Evolutionary conservation across 768 basidiomycete genomes (phyloP).

Genomic region (Lentinula edodes): DNA sequence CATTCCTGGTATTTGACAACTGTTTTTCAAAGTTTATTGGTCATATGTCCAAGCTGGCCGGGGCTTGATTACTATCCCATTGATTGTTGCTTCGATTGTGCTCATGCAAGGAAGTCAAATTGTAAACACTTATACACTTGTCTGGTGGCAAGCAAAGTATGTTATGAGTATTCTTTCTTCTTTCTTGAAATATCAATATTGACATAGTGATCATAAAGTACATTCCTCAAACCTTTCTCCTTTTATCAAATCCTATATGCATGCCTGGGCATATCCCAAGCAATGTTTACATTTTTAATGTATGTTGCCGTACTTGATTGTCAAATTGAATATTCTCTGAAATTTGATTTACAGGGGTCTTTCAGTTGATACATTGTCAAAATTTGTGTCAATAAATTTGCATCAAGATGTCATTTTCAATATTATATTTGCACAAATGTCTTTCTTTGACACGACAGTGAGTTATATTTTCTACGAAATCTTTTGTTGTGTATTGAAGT

Average conservation of each 20-base stretch:
- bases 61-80: slow-evolving; percentile 42
- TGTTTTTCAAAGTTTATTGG: slow-evolving; percentile 40
- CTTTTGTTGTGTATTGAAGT: not conserved
- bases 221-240: slow-evolving; percentile 41
- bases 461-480: not conserved
- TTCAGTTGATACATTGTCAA: slow-evolving; percentile 52
- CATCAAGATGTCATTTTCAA: slow-evolving; percentile 53
- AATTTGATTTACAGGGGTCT: slow-evolving; percentile 31
- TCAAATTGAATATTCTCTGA: not conserved
- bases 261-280: slow-evolving; percentile 51
- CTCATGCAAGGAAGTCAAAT: slow-evolving; percentile 61
- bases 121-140: slow-evolving; percentile 59
- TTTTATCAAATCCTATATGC: slow-evolving; percentile 67
- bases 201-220: slow-evolving; percentile 21
- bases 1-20: not conserved
- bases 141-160: slow-evolving; percentile 68
- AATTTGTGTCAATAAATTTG: slow-evolving; percentile 55
- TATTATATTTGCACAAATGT: slow-evolving; percentile 68
- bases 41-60: slow-evolving; percentile 54
- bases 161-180: slow-evolving; percentile 11
- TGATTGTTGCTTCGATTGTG: slow-evolving; percentile 41
- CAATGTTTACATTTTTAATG: slow-evolving; percentile 52
- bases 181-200: not conserved
- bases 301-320: slow-evolving; percentile 20
- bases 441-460: slow-evolving; percentile 71